phyloP scores from a whole-genome alignment of 495 filamentous ascomycete species.

The Aspergillus taichungensis region DNA sequence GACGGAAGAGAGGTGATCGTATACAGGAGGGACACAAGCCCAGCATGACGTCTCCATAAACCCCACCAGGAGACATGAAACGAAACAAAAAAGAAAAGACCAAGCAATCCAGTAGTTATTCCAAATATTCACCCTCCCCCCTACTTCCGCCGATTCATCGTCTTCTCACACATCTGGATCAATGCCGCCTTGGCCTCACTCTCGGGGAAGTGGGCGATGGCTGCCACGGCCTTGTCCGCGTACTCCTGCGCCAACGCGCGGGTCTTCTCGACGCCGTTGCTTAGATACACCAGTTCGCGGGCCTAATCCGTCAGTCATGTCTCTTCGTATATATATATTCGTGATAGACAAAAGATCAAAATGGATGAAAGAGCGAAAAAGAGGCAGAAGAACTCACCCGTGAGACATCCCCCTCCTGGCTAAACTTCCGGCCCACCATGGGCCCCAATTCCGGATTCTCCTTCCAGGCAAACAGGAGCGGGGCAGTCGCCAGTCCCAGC shows the following conservation, averaged over 20 bases:
- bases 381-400: conserved; percentile 45
- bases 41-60: neutral
- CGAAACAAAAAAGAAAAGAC: neutral
- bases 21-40: too few species aligned
- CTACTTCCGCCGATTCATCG: conserved; percentile 80
- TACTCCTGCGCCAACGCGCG: conserved; percentile 83
- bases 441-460: conserved; percentile 73
- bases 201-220: conserved; percentile 74
- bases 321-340: conserved; percentile 2
- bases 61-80: neutral
- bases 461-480: conserved; percentile 93
- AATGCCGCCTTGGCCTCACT: conserved; percentile 87
- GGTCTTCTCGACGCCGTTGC: conserved; percentile 84
- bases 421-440: conserved; percentile 87
- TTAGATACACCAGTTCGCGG: conserved; percentile 69
- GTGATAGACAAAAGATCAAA: neutral
- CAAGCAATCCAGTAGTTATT: neutral
- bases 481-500: conserved; percentile 90
- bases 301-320: conserved; percentile 45
- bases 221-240: conserved; percentile 74
- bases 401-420: conserved; percentile 70
- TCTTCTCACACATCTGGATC: conserved; percentile 88
- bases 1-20: too few species aligned
- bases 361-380: neutral
- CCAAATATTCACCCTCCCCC: neutral